Conservation (phyloP, 2,329 filamentous ascomycete species). For the Anthostomella pinea region DNA sequence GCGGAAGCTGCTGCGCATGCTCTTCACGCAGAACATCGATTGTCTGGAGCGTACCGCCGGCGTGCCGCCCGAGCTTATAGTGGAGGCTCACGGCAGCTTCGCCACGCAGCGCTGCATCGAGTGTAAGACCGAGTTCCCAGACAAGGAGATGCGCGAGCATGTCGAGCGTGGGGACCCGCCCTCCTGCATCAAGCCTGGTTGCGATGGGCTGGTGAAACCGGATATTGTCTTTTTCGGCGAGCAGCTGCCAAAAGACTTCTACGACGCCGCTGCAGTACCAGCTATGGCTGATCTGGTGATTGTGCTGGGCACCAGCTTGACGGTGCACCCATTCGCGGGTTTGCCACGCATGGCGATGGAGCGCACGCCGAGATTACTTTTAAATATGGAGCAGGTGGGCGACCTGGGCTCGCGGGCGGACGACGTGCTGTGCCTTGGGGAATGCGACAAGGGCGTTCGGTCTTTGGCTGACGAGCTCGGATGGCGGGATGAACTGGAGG, state of each 20-base stretch:
- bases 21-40: slow-evolving; percentile 98
- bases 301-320: slow-evolving; percentile 84
- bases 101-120: slow-evolving; percentile 89
- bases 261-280: slow-evolving; percentile 48
- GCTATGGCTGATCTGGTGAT: slow-evolving; percentile 72
- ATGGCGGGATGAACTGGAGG: slow-evolving; percentile 82
- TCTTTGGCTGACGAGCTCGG: slow-evolving; percentile 76
- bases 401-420: slow-evolving; percentile 73
- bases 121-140: slow-evolving; percentile 70
- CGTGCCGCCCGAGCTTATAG: slow-evolving; percentile 73
- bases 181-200: slow-evolving; percentile 58
- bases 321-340: slow-evolving; percentile 84
- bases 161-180: slow-evolving; percentile 69
- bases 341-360: slow-evolving; percentile 64
- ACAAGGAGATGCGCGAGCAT: slow-evolving; percentile 68
- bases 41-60: slow-evolving; percentile 87
- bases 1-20: slow-evolving; percentile 75
- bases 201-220: slow-evolving; percentile 81
- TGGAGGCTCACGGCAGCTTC: slow-evolving; percentile 96
- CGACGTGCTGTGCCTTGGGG: slow-evolving; percentile 79
- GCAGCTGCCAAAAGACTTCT: slow-evolving; percentile 59
- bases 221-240: slow-evolving; percentile 94
- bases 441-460: slow-evolving; percentile 79
- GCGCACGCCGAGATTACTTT: slow-evolving; percentile 71
- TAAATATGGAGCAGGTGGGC: slow-evolving; percentile 85